phyloP scores from a whole-genome alignment of 768 basidiomycete species.

The Lentinula sp. region DNA sequence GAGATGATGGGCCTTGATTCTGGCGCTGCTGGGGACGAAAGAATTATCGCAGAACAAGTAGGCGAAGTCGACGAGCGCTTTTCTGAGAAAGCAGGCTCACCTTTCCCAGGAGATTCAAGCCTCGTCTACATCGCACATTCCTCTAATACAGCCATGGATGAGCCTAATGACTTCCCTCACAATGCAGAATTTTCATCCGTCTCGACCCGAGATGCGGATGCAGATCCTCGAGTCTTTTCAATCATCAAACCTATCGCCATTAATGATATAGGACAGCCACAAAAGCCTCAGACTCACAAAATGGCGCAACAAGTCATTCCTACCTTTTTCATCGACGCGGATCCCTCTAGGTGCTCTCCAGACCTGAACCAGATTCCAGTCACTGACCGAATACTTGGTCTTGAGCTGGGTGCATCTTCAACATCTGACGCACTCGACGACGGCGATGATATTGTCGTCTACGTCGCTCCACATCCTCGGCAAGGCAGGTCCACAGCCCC shows the following conservation, averaged over 20 bases:
- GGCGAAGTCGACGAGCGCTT: too few relatives aligned
- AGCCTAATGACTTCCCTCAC: not conserved
- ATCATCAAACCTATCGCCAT: not conserved
- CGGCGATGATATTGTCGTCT: constrained; percentile 71
- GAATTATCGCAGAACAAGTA: too few relatives aligned
- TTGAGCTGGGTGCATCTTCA: constrained; percentile 3
- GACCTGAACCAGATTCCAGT: constrained; percentile 6
- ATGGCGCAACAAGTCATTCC: not conserved
- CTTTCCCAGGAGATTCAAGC: not conserved
- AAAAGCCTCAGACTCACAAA: not conserved
- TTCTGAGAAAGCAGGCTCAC: not conserved
- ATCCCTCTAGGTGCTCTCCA: constrained; percentile 18
- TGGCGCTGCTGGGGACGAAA: not conserved
- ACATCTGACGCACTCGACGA: constrained; percentile 17
- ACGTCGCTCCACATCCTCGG: constrained; percentile 70
- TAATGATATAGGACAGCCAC: not conserved
- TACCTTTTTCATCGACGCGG: constrained; percentile 36
- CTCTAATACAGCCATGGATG: not conserved
- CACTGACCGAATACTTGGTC: not conserved
- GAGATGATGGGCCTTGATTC: constrained; percentile 26
- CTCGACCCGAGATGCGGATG: not conserved
- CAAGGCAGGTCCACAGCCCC: constrained; percentile 4
- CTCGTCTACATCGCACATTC: not conserved
- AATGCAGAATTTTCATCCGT: not conserved
- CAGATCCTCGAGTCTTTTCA: not conserved